These are phyloP conservation scores for Nicotiana sylvestris DNA, from an alignment of 257 asterid species.

Conservation along the genomic window DNA sequence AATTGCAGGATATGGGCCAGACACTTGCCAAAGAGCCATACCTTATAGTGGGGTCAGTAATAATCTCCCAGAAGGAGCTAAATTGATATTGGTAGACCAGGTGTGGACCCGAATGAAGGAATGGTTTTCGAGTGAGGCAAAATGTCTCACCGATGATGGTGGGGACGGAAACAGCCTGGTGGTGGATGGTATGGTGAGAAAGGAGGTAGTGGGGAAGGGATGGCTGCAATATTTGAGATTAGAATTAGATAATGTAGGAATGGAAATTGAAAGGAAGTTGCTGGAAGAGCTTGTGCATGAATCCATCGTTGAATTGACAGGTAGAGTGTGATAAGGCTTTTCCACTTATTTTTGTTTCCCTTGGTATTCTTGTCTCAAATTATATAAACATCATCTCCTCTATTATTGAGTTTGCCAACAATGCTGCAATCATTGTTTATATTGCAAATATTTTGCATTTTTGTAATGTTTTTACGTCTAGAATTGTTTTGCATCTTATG, in stretches of 20 bases:
- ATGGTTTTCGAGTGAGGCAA: conserved; percentile 53
- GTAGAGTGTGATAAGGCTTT: conserved; percentile 31
- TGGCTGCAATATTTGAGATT: conserved; percentile 53
- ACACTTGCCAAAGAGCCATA: conserved; percentile 33
- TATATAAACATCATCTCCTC: conserved; percentile 18
- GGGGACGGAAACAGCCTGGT: conserved; percentile 47
- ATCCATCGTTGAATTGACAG: conserved; percentile 56
- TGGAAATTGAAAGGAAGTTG: conserved; percentile 62
- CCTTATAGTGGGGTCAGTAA: conserved; percentile 25
- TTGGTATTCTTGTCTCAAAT: background rate
- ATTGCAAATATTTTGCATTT: background rate
- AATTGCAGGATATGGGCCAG: conserved; percentile 45
- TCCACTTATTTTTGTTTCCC: background rate
- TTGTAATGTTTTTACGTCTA: background rate
- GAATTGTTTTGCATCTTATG: background rate
- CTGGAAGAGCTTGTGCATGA: conserved; percentile 69
- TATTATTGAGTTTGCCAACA: conserved; percentile 23
- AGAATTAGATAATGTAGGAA: conserved; percentile 56
- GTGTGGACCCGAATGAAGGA: conserved; percentile 61
- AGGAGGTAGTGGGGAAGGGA: conserved; percentile 67
- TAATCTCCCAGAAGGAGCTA: conserved; percentile 16
- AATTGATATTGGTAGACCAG: conserved; percentile 41
- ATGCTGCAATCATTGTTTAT: conserved; percentile 14
- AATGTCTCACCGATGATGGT: conserved; percentile 30
- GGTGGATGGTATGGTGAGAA: conserved; percentile 62